Base-by-base conservation (phyloP, 495 filamentous ascomycete species). In the Aspergillus haitiensis region DNA sequence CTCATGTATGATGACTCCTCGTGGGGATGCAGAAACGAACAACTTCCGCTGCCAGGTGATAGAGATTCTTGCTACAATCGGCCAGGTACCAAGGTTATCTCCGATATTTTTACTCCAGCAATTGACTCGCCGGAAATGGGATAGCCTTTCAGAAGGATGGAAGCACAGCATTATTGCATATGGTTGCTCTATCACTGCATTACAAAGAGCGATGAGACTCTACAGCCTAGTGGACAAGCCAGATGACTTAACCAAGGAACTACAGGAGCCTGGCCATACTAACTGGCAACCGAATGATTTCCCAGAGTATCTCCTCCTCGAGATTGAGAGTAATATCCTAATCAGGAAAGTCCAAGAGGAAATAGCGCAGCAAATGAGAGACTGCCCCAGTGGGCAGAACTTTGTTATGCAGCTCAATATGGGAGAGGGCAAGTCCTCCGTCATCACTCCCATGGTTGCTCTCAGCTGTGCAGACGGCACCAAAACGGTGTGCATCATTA, bases 371-470 rank as follows among this genome's bases (percentile, higher is more conserved):
- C 60, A 76, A 46, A 91, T 92, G 86, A 81, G 73, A n/a, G 46
- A 50, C 0, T 80, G 81, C 0, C 54, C 61, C 0, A 61, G 63
- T 0, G 70, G 59, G 0, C 11, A 60, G 1, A 91, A 86, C 64
- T 61, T 73, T 0, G 83, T 88, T 9, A 78, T 91, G 71, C 88
- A 91, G 64, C 69, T 92, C 18, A 90, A 90, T 61, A 91, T 91
- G 87, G 88, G 88, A 0, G 82, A 89, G 68, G 88, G 88, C 0
- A 92, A 92, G 61, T 85, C 86, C 0, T 86, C 85, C 0, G 85
- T 91, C 4, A 88, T 92, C 51, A 77, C 89, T 0, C 88, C 88
- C 0, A 82, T 87, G 13, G 80, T 86, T 1, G 78, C 82, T 1
- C 72, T 80, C 0, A 67, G 71, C 0, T 67, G 88, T 21, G 86